phyloP scores from a whole-genome alignment of 257 asterid genomes.

The Gentiana macrophylla region DNA sequence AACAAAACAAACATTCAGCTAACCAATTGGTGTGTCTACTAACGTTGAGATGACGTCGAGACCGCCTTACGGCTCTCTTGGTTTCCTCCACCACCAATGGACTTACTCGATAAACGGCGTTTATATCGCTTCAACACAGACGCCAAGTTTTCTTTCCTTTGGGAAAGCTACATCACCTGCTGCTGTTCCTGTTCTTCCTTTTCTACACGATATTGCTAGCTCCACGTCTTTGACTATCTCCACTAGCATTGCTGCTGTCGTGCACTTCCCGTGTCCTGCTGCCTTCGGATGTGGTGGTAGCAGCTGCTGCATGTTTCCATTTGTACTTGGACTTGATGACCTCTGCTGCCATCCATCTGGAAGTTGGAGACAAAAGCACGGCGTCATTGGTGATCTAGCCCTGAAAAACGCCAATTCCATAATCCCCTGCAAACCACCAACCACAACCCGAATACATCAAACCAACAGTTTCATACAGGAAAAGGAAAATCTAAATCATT shows the following conservation, averaged over 20 bases:
- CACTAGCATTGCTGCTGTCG: conserved; percentile 59
- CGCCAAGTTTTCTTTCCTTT: conserved; percentile 73
- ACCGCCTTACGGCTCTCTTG: conserved; percentile 27
- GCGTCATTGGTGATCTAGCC: conserved; percentile 52
- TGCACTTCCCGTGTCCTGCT: conserved; percentile 61
- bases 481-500: background rate
- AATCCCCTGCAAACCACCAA: conserved; percentile 43
- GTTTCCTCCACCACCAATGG: conserved; percentile 17
- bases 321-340: conserved; percentile 40
- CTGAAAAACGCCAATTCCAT: conserved; percentile 69
- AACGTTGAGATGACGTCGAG: conserved; percentile 14
- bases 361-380: conserved; percentile 91
- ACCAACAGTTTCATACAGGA: background rate
- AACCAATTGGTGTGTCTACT: conserved; percentile 10
- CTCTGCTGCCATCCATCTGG: conserved; percentile 63
- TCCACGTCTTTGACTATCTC: conserved; percentile 77
- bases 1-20: conserved; percentile 11
- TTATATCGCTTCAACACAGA: conserved; percentile 89
- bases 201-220: conserved; percentile 70
- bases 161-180: conserved; percentile 99
- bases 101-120: conserved; percentile 66
- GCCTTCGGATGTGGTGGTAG: conserved; percentile 41
- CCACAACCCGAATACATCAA: background rate
- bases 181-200: conserved; percentile 96
- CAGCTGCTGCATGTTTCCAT: conserved; percentile 16